These are phyloP conservation scores for Coemansia biformis DNA, from an alignment of 192 early-diverging fungal species.

Conservation along the genomic window DNA sequence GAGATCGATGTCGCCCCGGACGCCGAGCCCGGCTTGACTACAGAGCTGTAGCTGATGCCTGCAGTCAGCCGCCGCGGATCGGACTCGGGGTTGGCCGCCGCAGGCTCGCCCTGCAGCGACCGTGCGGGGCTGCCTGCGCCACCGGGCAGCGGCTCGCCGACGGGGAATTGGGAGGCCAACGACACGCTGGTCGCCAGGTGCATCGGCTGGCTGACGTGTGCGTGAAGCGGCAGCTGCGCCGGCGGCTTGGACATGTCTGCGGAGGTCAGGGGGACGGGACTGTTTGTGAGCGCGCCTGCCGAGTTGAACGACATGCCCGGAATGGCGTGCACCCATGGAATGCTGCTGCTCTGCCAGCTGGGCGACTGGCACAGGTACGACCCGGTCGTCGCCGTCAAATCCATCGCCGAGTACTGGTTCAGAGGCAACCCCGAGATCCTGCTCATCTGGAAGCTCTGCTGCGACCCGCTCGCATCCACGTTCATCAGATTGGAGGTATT, in stretches of 20 bases:
- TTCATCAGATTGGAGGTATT: conserved; percentile 49
- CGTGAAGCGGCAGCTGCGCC: too few species aligned
- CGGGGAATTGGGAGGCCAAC: background rate
- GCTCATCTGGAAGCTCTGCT: conserved; percentile 22
- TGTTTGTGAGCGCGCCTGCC: conserved; percentile 11
- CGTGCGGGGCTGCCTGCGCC: background rate
- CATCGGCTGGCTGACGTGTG: conserved; percentile 1
- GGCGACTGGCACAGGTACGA: conserved; percentile 35
- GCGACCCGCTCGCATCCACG: conserved; percentile 21
- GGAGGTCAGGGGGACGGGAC: conserved; percentile 12
- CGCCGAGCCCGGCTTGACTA: conserved; percentile 17
- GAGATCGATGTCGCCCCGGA: conserved; percentile 23
- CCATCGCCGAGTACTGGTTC: conserved; percentile 12
- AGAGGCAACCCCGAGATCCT: conserved; percentile 15
- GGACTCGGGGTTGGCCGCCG: background rate
- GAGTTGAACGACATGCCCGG: conserved; percentile 18
- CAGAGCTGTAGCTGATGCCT: conserved; percentile 16
- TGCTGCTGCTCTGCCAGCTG: conserved; percentile 47
- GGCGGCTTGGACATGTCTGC: conserved; percentile 1
- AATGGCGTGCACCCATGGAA: conserved; percentile 20
- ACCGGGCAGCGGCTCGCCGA: background rate
- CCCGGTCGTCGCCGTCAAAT: conserved; percentile 20
- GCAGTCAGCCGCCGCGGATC: background rate
- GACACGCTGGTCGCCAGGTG: background rate
- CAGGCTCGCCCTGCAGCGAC: conserved; percentile 1